Percentiles rank a stretch among this genome's conserved stretches.
Evolutionary conservation across 768 basidiomycete genomes (phyloP).

Genomic region (Stropharia rugosoannulata): DNA sequence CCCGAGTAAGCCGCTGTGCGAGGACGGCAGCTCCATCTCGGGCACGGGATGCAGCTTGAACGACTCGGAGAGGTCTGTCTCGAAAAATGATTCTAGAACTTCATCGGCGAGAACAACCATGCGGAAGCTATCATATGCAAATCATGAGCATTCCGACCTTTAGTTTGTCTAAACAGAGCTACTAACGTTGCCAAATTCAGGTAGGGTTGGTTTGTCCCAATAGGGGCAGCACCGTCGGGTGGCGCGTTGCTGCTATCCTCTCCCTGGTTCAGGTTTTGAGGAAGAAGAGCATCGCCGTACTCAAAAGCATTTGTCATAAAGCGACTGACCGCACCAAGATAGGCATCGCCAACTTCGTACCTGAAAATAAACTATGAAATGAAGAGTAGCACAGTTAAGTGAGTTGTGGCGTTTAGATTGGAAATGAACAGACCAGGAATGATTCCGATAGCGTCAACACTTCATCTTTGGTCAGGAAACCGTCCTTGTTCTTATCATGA

Average conservation of each 20-base stretch:
- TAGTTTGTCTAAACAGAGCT: background rate
- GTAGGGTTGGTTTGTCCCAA: slow-evolving; percentile 84
- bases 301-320: slow-evolving; percentile 99
- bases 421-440: slow-evolving; percentile 61
- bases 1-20: slow-evolving; percentile 65
- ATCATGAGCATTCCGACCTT: background rate
- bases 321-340: slow-evolving; percentile 92
- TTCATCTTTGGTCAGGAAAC: slow-evolving; percentile 93
- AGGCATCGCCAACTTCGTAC: slow-evolving; percentile 94
- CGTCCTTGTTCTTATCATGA: slow-evolving; percentile 96
- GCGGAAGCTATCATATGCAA: slow-evolving; percentile 64
- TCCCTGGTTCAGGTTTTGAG: slow-evolving; percentile 37
- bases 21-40: slow-evolving; percentile 62
- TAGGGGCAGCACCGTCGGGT: slow-evolving; percentile 40
- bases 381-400: slow-evolving; percentile 1
- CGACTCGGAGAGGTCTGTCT: slow-evolving; percentile 84
- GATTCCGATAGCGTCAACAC: slow-evolving; percentile 94
- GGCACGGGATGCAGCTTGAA: slow-evolving; percentile 77
- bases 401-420: background rate
- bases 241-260: slow-evolving; percentile 18
- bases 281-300: slow-evolving; percentile 91
- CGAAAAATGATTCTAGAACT: slow-evolving; percentile 95
- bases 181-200: slow-evolving; percentile 85
- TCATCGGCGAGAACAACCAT: slow-evolving; percentile 99
- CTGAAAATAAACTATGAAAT: slow-evolving; percentile 92